Evolutionary conservation across 2,329 filamentous ascomycete genomes (phyloP), one percentile per base, ranked within the genome.

Genomic region (Mycosphaerelloides madeirae): DNA sequence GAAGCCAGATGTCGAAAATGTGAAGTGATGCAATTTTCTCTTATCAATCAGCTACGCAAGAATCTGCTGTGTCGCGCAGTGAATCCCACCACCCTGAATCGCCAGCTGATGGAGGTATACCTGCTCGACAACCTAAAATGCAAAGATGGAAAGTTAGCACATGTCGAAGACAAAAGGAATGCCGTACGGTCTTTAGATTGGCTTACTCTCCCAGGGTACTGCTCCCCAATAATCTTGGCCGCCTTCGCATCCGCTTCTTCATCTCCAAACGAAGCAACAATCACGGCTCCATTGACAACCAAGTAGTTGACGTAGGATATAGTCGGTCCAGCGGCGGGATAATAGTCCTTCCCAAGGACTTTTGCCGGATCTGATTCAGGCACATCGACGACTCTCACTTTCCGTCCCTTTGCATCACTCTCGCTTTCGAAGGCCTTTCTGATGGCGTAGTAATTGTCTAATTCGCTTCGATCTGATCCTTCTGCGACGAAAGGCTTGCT

Each of bases 251-350:
- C 49, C 12, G 35, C 38, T 33, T 44, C 38, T 29, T 33, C 25
- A 22, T 54, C 49, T 1, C 52, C 49, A 15, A 54, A 54, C 7
- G 38, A 37, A 11, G 49, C 41, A 2, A 54, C 28, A 13, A 54
- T 43, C 13, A 54, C 46, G 6, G 35, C 52, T 15, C 47, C 52
- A 18, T 54, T 52, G 13, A 48, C 42, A 8, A 52, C 36, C 19
- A 48, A 36, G 31, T 45, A 54, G 29, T 50, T 50, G 28, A 54
- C 49, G 28, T 52, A 54, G 9, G 44, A 41, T 11, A 49, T 29
- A 14, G 39, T 33, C 9, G 49, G 49, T 15, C 41, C 38, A 11
- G 16, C 20, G 15, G 43, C 49, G 2, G 37, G 38, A 6, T 41
- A 12, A 28, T 46, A 41, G 39, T 50, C 41, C 18, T 50, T 36